Base-by-base conservation (phyloP, 768 basidiomycete genomes). In the Macrocybe gigantea region DNA sequence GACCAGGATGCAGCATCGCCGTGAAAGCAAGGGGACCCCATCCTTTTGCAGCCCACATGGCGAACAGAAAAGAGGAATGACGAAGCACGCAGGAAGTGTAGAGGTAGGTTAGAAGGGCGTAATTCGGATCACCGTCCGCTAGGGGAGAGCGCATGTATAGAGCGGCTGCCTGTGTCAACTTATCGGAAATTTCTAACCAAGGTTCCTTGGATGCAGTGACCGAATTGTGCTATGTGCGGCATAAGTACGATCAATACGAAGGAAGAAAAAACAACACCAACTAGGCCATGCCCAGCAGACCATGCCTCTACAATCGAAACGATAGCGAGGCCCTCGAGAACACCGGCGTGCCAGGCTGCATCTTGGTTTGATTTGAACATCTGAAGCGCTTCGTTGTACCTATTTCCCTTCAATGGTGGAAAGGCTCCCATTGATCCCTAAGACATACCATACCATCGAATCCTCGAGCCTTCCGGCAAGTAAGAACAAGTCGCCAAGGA, bases 401-500 rank as follows among this genome's bases (percentile, higher is more conserved):
- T 92, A 57, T 32, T 50, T 47, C 56, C 15, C 56, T 48, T 54
- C 48, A 30, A 44, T 47, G 44, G 55, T 51, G 40, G 38, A 35
- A 5, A 36, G 41, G 22, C 12, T 37, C 29, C 2, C 30, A 37
- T 38, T 29, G 2, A 40, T 3, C 15, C 14, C 22, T 31, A 45
- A 9, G 10, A 42, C 63, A 44, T 67, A 93, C 90, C 92, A 92
- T 44, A 86, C 73, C 36, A 74, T 67, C 1, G 95, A 86, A 58
- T 98, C 93, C 42, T 82, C 80, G 34, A 81, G 78, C 53, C 90
- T 74, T n/a, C 96, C 95, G 6, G 91, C 78, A 22, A 98, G 69
- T 12, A 97, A 68, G 66, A 87, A 94, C 55, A 96, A 77, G 63
- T 97, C 93, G 1, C 83, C 95, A 10, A 91, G 74, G 22, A 94